A percentile compares a stretch with the other conserved stretches of the same genome.
phyloP scores from a whole-genome alignment of 1,284 basidiomycete genomes.

The Puccinia polysora region DNA sequence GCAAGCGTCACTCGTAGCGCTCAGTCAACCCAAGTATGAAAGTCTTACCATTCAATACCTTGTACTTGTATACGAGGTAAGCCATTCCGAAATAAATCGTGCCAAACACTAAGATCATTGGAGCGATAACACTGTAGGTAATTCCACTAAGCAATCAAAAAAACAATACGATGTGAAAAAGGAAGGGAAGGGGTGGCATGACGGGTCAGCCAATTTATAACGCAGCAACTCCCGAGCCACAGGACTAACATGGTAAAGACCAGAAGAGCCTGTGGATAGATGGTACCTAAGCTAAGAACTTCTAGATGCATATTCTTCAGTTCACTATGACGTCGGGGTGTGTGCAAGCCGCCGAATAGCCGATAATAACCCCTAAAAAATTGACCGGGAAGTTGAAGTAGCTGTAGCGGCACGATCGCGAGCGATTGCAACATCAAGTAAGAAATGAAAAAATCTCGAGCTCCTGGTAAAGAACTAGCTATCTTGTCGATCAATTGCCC shows the following conservation, averaged over 20 bases:
- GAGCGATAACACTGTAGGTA: constrained; percentile 52
- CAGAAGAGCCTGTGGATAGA: constrained; percentile 53
- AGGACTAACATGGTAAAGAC: constrained; percentile 50
- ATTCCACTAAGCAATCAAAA: constrained; percentile 44
- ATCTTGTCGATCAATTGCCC: constrained; percentile 52
- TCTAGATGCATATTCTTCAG: constrained; percentile 49
- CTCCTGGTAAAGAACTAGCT: constrained; percentile 51
- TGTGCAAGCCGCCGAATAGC: constrained; percentile 47
- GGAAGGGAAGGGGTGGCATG: background rate
- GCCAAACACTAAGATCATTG: constrained; percentile 52
- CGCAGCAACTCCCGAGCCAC: no score
- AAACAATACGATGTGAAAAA: background rate
- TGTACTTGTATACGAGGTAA: constrained; percentile 54
- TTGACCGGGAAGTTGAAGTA: constrained; percentile 51
- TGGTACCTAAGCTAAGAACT: constrained; percentile 50
- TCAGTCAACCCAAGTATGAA: no score
- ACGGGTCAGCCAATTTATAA: no score
- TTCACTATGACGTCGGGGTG: constrained; percentile 49
- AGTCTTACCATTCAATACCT: constrained; percentile 50
- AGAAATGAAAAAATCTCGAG: constrained; percentile 52
- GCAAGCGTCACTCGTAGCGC: background rate
- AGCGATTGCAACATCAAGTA: constrained; percentile 52
- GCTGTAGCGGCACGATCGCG: constrained; percentile 51
- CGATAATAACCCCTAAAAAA: constrained; percentile 44
- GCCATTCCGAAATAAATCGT: constrained; percentile 51